Evolutionary conservation across 495 filamentous ascomycete genomes (phyloP), one percentile per base, ranked within the genome.

Genomic region (Aspergillus olivimuriae): DNA sequence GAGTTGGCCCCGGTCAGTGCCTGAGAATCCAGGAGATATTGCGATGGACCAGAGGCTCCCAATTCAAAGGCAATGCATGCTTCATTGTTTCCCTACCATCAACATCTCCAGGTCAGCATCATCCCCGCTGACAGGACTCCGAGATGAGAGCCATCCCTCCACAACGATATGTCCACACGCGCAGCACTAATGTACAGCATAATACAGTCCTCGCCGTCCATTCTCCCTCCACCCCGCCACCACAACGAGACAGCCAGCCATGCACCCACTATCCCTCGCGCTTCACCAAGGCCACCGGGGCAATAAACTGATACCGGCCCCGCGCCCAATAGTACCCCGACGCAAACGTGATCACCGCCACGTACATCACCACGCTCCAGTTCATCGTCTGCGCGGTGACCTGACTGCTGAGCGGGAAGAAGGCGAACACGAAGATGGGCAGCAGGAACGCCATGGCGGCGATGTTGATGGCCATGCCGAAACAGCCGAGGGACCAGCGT

Each of bases 371-470:
- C 38, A 66, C 52, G 30, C 68, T 68, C 65, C 70, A 75, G 38
- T 77, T 77, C 71, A 75, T 75, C 0, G 50, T 66, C 35, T 57
- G 52, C 5, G 50, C 23, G 14, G 55, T 65, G 2, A 74, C 64
- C n/a, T 66, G 52, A 11, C 68, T 63, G 1, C 46, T 53, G 12
- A 68, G 44, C 0, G 77, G 76, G 51, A 77, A 80, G 52, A 77
- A 77, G 0, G 66, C 60, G 52, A 80, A 77, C 14, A 77, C 54
- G 45, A 77, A 78, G 1, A 70, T 55, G 0, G 76, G 59, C 2
- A 69, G 31, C 11, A 78, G 51, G 44, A 73, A 72, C 0, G 40
- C 44, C 42, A 70, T 43, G 38, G 63, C 65, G 38, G 46, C 64
- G 18, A 55, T 32, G 45, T 80, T 82, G 41, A 74, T 61, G 3